phyloP scores from a whole-genome alignment of 768 basidiomycete genomes.

The Collybia nuda region DNA sequence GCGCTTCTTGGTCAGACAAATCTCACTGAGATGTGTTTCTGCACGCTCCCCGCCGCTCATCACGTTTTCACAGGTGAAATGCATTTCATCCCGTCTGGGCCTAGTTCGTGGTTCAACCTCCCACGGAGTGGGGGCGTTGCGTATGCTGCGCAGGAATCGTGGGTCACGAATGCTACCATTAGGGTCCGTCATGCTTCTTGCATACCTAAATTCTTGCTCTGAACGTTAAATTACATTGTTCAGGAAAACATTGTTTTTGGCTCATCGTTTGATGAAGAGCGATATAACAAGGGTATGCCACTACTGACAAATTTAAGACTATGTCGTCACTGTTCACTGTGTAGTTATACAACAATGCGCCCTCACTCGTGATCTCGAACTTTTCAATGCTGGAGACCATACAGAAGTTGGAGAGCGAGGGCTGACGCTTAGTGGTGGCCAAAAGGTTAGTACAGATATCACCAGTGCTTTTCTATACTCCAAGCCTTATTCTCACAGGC shows the following conservation, averaged over 20 bases:
- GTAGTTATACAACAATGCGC: slow-evolving; percentile 68
- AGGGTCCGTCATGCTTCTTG: slow-evolving; percentile 28
- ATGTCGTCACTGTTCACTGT: background rate
- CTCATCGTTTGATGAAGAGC: slow-evolving; percentile 66
- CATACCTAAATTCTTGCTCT: background rate
- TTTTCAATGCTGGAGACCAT: slow-evolving; percentile 64
- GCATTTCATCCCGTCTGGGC: slow-evolving; percentile 52
- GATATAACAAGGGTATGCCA: slow-evolving; percentile 57
- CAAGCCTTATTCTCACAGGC: slow-evolving; percentile 23
- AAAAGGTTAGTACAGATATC: slow-evolving; percentile 22
- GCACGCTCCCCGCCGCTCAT: background rate
- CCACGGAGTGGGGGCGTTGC: slow-evolving; percentile 70
- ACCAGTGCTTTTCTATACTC: too few relatives aligned
- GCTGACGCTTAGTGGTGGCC: slow-evolving; percentile 51
- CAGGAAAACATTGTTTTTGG: slow-evolving; percentile 84
- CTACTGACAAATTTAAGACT: background rate
- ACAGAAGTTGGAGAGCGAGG: slow-evolving; percentile 76
- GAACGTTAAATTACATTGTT: background rate
- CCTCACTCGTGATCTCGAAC: slow-evolving; percentile 65
- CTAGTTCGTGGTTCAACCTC: slow-evolving; percentile 65
- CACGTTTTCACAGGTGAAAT: slow-evolving; percentile 46
- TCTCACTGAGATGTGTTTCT: background rate
- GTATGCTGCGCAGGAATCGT: slow-evolving; percentile 81
- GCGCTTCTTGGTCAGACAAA: slow-evolving; percentile 43
- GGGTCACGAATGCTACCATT: slow-evolving; percentile 81